Evolutionary conservation across 306 rosid genomes (phyloP), one percentile per base, ranked within the genome.

Genomic region (Cicer judaicum): DNA sequence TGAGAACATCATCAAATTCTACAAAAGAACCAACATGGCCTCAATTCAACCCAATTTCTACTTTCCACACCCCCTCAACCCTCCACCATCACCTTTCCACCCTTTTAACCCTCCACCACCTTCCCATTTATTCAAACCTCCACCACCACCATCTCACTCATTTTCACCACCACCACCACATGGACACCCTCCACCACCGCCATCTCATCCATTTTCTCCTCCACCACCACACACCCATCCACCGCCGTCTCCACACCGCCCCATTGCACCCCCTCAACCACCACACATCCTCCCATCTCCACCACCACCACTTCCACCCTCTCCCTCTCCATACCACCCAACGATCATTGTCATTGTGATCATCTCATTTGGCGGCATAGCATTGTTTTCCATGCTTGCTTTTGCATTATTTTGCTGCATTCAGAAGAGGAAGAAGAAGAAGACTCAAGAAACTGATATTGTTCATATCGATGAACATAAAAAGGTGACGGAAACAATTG

Each of bases 391-490:
- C 21, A 38, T 93, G 83, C 83, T 91, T 5, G 92, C 93, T 7
- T 84, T 76, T 1, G 89, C 90, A 10, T 61, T 91, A 21, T 86
- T 73, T 41, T 85, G 88, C 49, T 85, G 69, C 73, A 29, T 91
- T 0, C 87, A 85, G 76, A 89, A 68, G 82, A 82, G 70, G 65
- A 85, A 82, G 83, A 90, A 88, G 85, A 85, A 84, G 82, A 91
- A 84, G 84, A 38, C 57, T 0, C 73, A 87, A 85, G 86, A 84
- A 70, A 78, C 82, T 38, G 86, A 89, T 0, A n/a, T 83, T 4
- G 42, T 91, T 50, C 90, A 91, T 50, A 4, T 89, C 3, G 90
- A 91, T 14, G 96, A 93, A 78, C 91, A 89, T 8, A 83, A 80
- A 68, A 84, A 53, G 72, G 70, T 87, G 1, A 83, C 76, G 12